Evolutionary conservation across 2,329 filamentous ascomycete species (phyloP), one percentile per base, ranked within the genome.

Genomic region (Cladosporium sp.): DNA sequence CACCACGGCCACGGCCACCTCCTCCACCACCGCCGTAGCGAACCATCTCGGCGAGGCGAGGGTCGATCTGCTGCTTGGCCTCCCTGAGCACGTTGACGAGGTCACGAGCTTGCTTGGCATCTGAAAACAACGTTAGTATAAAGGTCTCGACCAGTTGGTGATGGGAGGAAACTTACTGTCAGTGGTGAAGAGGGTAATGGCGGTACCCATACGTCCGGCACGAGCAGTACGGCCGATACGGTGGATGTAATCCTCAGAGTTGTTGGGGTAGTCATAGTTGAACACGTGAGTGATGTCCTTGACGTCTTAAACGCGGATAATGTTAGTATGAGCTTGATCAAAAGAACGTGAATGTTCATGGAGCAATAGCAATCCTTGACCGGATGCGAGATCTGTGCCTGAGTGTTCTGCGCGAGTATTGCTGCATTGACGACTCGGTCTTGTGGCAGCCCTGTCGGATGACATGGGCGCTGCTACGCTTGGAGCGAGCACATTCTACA

Each of bases 221-320:
- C 87, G 87, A 81, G 84, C 87, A 77, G 87, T 89, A 82, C 87
- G 86, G 77, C 87, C 87, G 78, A 89, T 89, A 77, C 87, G 87
- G 79, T 89, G 87, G 78, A 89, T 85, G 75, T 89, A 89, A 76
- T 89, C 87, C 79, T 89, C 87, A 75, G 87, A 88, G 79, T 89
- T 98, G 86, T 98, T 98, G 81, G 94, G 94, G 83, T 98, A 98
- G 81, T 98, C 95, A 92, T 98, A 97, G 89, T 98, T 98, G 84
- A 99, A 88, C 83, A 99, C 95, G 85, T 99, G 95, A 83, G 95
- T 98, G 85, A 99, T 99, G 87, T 99, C 96, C 85, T 93, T 94
- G 86, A 99, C 95, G 91, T 99, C 95, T 98, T 97, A 79, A 83
- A 85, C 81, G 84, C 80, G 84, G 79, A 86, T 81, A 87, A 71